Percentiles rank a stretch among this genome's conserved stretches.
Evolutionary conservation across 2,329 filamentous ascomycete genomes (phyloP).

Genomic region (Ophiosphaerella korrae): DNA sequence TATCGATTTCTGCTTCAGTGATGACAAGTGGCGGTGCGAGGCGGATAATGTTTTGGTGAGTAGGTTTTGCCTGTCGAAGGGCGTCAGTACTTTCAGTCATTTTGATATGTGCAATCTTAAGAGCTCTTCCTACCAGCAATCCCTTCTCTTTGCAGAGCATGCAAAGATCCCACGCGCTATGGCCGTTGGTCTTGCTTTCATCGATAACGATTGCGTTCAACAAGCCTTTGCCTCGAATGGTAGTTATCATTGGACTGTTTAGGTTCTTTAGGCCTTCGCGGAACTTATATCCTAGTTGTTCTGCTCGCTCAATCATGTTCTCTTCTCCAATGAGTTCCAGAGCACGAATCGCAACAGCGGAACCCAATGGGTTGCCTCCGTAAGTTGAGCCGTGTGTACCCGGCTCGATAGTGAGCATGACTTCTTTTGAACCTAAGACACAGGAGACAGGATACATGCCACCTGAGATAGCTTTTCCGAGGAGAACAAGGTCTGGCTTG

Average conservation of each 20-base stretch:
- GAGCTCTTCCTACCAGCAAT: slow-evolving; percentile 71
- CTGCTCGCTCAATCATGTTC: slow-evolving; percentile 80
- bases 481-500: slow-evolving; percentile 91
- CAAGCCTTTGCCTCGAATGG: slow-evolving; percentile 87
- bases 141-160: slow-evolving; percentile 95
- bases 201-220: slow-evolving; percentile 97
- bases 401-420: slow-evolving; percentile 95
- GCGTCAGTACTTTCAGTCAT: slow-evolving; percentile 33
- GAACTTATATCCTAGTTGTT: slow-evolving; percentile 81
- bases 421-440: slow-evolving; percentile 83
- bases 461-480: slow-evolving; percentile 97
- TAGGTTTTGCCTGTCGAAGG: slow-evolving; percentile 82
- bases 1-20: slow-evolving; percentile 80
- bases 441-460: slow-evolving; percentile 99
- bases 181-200: slow-evolving; percentile 80
- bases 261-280: slow-evolving; percentile 77
- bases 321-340: slow-evolving; percentile 94
- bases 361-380: slow-evolving; percentile 93
- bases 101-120: slow-evolving; percentile 47
- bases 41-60: slow-evolving; percentile 97
- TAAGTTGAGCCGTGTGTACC: slow-evolving; percentile 99
- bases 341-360: slow-evolving; percentile 92
- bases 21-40: slow-evolving; percentile 97
- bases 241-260: slow-evolving; percentile 78
- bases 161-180: slow-evolving; percentile 94